Base-by-base conservation (phyloP, 768 basidiomycete genomes). In the Boletus subparvulus region DNA sequence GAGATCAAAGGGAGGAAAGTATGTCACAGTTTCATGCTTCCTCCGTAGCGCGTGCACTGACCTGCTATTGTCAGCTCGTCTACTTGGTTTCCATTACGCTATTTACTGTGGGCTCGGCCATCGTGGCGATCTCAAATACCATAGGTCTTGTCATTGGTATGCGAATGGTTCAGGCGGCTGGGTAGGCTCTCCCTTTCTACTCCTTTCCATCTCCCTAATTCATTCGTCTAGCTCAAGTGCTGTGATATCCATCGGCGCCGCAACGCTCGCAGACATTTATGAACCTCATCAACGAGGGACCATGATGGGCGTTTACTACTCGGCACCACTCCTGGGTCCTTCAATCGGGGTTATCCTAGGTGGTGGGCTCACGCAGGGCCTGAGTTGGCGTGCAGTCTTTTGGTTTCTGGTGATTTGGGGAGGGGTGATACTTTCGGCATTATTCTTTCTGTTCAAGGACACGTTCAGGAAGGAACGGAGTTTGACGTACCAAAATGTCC, bases 381-480 rank as follows among this genome's bases (percentile, higher is more conserved):
- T 87, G 65, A 77, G 74, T 55, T 96, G 94, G 94, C 82, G 93
- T 35, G 84, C 87, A 1, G 82, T 89, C 1, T 93, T 96, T 72
- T 94, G 90, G 83, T 92, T 94, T 67, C 77, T 94, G 36, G 77
- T 81, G 2, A 85, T 87, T 30, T 79, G 85, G 60, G 81, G 82
- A 6, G 85, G 83, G 0, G 43, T 78, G 14, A 82, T 80, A 53
- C 75, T 83, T 54, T 39, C 82, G 21, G 73, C 78, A 16, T 91
- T 92, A 69, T 55, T 89, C 35, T 68, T 86, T n/a, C 73, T 86
- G 65, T 91, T 94, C 77, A 81, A 80, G 52, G 92, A 97, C 66
- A 93, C 92, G 0, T 95, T 90, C 74, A 81, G 94, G 33, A 78
- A 80, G 58, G 91, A 95, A 64, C 85, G 94, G 37, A 94, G 92